These are phyloP conservation scores for Euryodendron excelsum DNA, from an alignment of 148 eudicot genomes.

Conservation along the genomic window DNA sequence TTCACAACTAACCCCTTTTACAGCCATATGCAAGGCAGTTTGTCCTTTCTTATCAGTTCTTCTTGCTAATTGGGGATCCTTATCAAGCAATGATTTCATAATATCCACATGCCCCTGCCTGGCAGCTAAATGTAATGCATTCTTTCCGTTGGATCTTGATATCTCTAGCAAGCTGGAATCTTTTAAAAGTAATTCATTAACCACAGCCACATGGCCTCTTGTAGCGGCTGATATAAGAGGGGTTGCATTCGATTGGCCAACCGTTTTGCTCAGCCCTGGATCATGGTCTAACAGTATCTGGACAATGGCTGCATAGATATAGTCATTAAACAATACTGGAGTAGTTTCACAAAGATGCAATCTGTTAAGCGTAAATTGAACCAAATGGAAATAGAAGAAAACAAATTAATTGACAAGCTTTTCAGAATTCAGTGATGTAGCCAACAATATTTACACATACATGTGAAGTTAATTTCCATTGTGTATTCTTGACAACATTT, in stretches of 20 bases:
- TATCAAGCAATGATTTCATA: conserved; percentile 51
- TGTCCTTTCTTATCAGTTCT: conserved; percentile 78
- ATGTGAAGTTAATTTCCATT: background rate
- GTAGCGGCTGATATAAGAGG: conserved; percentile 72
- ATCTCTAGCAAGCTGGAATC: conserved; percentile 53
- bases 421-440: background rate
- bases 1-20: conserved; percentile 59
- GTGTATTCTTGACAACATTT: too few species aligned
- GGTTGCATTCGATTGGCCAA: conserved; percentile 64
- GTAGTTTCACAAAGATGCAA: background rate
- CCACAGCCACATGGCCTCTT: conserved; percentile 62
- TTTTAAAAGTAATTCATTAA: conserved; percentile 44
- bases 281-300: conserved; percentile 57
- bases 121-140: conserved; percentile 69
- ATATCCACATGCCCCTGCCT: conserved; percentile 67
- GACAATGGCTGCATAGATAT: conserved; percentile 55
- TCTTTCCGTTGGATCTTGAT: conserved; percentile 66
- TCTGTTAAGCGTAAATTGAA: background rate
- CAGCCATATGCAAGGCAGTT: conserved; percentile 82
- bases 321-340: background rate
- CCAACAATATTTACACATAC: background rate
- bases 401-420: background rate
- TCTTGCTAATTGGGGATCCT: conserved; percentile 53
- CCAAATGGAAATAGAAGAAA: background rate
- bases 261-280: conserved; percentile 48